Evolutionary conservation across 2,329 filamentous ascomycete genomes (phyloP).

Genomic region (Fusarium newnesense): DNA sequence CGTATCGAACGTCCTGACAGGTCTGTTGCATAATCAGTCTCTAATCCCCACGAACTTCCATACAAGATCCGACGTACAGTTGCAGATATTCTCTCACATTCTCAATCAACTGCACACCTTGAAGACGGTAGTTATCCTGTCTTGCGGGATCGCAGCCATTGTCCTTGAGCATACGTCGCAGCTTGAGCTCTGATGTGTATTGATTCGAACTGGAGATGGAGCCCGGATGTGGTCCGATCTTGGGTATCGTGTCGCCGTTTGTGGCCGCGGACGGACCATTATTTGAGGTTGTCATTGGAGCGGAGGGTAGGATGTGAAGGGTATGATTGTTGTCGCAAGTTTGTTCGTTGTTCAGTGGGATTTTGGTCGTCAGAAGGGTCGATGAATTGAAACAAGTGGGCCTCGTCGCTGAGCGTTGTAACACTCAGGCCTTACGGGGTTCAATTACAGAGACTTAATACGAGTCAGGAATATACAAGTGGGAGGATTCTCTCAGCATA

Average conservation of each 20-base stretch:
- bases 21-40: conserved; percentile 59
- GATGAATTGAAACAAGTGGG: neutral
- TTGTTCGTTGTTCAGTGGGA: neutral
- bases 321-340: neutral
- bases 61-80: conserved; percentile 63
- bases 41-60: neutral
- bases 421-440: fast-evolving
- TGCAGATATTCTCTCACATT: conserved; percentile 81
- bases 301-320: neutral
- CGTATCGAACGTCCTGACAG: conserved; percentile 90
- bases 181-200: conserved; percentile 83
- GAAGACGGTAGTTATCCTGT: conserved; percentile 83
- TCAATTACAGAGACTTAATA: neutral
- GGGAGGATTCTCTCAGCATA: too few species aligned
- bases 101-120: conserved; percentile 90
- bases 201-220: conserved; percentile 66
- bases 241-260: conserved; percentile 34
- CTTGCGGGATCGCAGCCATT: conserved; percentile 79
- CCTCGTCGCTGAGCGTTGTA: too few species aligned
- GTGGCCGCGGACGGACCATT: conserved; percentile 14
- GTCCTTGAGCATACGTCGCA: conserved; percentile 77
- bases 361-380: neutral
- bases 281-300: conserved; percentile 24
- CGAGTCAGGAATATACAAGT: neutral
- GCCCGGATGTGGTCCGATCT: conserved; percentile 58